These are phyloP conservation scores for Hamamelis virginiana DNA, from an alignment of 164 flowering plant species.

Conservation along the genomic window DNA sequence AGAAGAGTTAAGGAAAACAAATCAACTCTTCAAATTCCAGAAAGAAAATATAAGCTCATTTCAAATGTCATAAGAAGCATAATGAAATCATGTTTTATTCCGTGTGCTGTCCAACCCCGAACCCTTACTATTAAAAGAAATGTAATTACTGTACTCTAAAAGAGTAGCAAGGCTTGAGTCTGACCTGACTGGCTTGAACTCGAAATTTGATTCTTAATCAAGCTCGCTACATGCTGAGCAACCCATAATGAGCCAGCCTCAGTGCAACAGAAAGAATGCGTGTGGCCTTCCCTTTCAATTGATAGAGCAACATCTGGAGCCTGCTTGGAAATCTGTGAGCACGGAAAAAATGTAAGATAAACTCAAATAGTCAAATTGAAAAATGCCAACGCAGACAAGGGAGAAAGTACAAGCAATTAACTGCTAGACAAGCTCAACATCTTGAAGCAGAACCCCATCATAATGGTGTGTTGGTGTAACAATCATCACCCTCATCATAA, in stretches of 20 bases:
- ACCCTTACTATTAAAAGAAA: too few species aligned
- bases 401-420: background rate
- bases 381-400: background rate
- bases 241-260: slow-evolving; percentile 87
- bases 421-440: background rate
- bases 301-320: slow-evolving; percentile 47
- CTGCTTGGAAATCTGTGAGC: slow-evolving; percentile 59
- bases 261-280: slow-evolving; percentile 76
- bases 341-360: background rate
- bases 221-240: slow-evolving; percentile 62
- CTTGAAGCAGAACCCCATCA: background rate
- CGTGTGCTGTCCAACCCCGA: too few species aligned
- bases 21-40: too few species aligned
- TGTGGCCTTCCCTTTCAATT: slow-evolving; percentile 79
- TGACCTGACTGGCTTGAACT: slow-evolving; percentile 13
- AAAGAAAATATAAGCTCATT: too few species aligned
- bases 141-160: too few species aligned
- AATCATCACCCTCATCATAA: background rate
- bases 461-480: background rate
- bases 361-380: background rate
- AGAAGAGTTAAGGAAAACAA: too few species aligned
- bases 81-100: too few species aligned
- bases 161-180: too few species aligned
- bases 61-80: too few species aligned
- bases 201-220: slow-evolving; percentile 40